A percentile compares a stretch with the other conserved stretches of the same genome.
phyloP scores from a whole-genome alignment of 768 basidiomycete genomes.

The Serendipita sp. region DNA sequence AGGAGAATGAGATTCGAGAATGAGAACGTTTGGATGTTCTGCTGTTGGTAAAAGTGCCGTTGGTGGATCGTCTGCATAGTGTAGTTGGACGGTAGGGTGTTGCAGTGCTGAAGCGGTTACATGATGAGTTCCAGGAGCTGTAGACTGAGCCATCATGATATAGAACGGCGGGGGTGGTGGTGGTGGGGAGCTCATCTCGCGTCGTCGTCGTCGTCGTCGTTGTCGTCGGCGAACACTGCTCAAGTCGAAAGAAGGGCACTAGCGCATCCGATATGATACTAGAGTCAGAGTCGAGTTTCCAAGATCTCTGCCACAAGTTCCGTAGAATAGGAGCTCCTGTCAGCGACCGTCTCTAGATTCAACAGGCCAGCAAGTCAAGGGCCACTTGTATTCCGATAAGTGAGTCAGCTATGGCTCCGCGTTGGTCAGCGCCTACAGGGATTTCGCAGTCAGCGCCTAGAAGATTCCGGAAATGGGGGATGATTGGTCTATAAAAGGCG shows the following conservation, averaged over 20 bases:
- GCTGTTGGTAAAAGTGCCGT: conserved; percentile 43
- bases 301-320: too few relatives aligned
- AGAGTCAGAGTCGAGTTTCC: too few relatives aligned
- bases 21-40: conserved; percentile 51
- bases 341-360: too few relatives aligned
- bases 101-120: conserved; percentile 22
- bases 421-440: too few relatives aligned
- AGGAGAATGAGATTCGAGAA: conserved; percentile 30
- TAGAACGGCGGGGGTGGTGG: not conserved
- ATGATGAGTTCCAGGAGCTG: not conserved
- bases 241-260: not conserved
- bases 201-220: not conserved
- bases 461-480: too few relatives aligned
- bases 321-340: too few relatives aligned
- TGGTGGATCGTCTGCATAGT: conserved; percentile 65
- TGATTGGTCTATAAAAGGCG: not conserved
- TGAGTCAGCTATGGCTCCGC: too few relatives aligned
- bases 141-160: not conserved
- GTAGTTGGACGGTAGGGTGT: conserved; percentile 65
- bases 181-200: too few relatives aligned
- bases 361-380: too few relatives aligned
- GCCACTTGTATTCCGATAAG: too few relatives aligned
- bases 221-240: not conserved
- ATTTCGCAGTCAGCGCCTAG: too few relatives aligned
- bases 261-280: too few relatives aligned